Evolutionary conservation across 2,329 filamentous ascomycete genomes (phyloP).

Genomic region (Shiraia bambusicola): DNA sequence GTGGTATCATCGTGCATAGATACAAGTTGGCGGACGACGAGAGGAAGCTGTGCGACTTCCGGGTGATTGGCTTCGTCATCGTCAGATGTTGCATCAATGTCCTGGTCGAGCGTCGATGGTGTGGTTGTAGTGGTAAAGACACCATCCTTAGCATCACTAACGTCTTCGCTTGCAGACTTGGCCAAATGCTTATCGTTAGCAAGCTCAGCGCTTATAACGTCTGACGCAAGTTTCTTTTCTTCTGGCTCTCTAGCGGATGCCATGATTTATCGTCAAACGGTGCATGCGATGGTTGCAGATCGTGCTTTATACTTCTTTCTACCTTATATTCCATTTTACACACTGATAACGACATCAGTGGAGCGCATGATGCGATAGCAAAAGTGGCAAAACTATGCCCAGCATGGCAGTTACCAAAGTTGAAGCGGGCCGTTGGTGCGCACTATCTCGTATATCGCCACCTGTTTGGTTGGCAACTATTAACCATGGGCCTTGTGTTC

Average conservation of each 20-base stretch:
- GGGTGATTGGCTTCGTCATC: slow-evolving; percentile 25
- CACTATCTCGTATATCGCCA: neutral
- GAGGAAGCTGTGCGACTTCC: slow-evolving; percentile 51
- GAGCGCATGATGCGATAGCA: slow-evolving; percentile 3
- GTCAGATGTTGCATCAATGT: slow-evolving; percentile 9
- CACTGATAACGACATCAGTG: slow-evolving; percentile 5
- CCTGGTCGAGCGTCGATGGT: slow-evolving; percentile 5
- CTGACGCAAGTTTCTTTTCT: slow-evolving; percentile 5
- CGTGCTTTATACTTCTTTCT: neutral
- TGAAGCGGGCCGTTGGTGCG: neutral
- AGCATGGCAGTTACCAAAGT: slow-evolving; percentile 3
- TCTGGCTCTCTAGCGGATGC: slow-evolving; percentile 2
- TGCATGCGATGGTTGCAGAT: neutral
- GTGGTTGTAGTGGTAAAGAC: slow-evolving; percentile 3
- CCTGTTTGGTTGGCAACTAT: too few species aligned
- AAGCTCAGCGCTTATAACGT: slow-evolving; percentile 10
- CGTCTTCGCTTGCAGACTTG: slow-evolving; percentile 13
- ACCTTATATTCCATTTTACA: neutral
- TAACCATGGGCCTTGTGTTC: too few species aligned
- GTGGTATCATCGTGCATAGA: slow-evolving; percentile 59
- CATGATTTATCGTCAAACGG: neutral
- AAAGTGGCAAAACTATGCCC: neutral
- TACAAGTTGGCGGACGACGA: slow-evolving; percentile 59
- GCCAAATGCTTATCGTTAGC: slow-evolving; percentile 11
- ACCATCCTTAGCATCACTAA: slow-evolving; percentile 9